Conservation (phyloP, 1,284 basidiomycete genomes). For the Afroboletus lepidellus region DNA sequence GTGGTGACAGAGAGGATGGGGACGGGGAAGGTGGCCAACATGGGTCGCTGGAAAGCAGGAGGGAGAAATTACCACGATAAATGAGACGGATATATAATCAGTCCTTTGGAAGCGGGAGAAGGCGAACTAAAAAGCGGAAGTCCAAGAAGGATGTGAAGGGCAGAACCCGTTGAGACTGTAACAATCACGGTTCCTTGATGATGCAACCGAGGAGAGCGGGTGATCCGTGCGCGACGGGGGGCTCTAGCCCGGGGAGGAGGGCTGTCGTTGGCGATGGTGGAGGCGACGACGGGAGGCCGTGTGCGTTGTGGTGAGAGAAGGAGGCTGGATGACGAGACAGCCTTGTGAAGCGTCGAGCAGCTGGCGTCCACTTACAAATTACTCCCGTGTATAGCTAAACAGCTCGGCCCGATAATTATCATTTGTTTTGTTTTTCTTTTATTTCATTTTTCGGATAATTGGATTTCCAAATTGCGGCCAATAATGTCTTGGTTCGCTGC, state of each 20-base stretch:
- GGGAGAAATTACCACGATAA: conserved; percentile 7
- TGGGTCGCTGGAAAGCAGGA: conserved; percentile 28
- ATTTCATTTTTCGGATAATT: not conserved
- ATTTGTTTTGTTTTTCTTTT: not conserved
- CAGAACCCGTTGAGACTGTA: conserved; percentile 13
- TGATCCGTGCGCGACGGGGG: conserved; percentile 19
- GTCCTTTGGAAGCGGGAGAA: conserved; percentile 16
- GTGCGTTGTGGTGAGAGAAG: conserved; percentile 20
- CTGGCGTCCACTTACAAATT: conserved; percentile 24
- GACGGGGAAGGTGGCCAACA: conserved; percentile 52
- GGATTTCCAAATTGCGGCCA: conserved; percentile 1
- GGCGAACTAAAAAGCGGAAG: conserved; percentile 14
- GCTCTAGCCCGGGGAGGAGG: not conserved
- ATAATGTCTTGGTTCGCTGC: not conserved
- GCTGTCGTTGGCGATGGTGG: conserved; percentile 14
- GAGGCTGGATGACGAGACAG: conserved; percentile 12
- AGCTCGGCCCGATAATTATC: conserved; percentile 19
- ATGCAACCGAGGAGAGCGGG: conserved; percentile 19
- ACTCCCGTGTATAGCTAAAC: conserved; percentile 15
- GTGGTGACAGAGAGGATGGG: conserved; percentile 64
- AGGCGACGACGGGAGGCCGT: conserved; percentile 4
- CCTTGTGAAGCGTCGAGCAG: conserved; percentile 14
- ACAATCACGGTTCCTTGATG: conserved; percentile 31
- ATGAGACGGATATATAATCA: conserved; percentile 25
- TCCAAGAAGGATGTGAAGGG: conserved; percentile 15